Evolutionary conservation across 805 yeast species (phyloP), one percentile per base, ranked within the genome.

Genomic region (Candida awuae): DNA sequence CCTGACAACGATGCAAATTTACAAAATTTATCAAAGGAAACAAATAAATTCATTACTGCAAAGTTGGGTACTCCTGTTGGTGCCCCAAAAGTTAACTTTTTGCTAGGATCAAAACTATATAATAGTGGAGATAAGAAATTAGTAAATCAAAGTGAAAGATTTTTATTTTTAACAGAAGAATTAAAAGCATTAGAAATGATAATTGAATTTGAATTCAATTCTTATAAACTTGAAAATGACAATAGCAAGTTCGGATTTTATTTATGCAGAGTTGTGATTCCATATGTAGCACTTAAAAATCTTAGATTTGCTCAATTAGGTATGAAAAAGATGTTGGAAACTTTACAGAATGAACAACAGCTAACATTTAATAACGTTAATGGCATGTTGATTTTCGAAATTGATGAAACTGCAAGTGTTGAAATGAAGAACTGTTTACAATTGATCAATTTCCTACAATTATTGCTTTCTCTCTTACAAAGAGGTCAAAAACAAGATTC

Each of bases 41-140:
- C 78, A 38, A 66, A 76, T 36, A 70, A 70, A 38, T 90, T 95
- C 87, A 68, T 88, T 0, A 59, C 61, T 32, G 68, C 68, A 44
- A 61, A 56, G 38, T 66, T 75, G 4, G 66, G 64, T 0, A 64
- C 62, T 38, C 71, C 71, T 39, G 71, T 73, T 45, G 96, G 95
- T 4, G 95, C 86, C 53, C 71, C 81, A 6, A 77, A 75, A 32
- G 64, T 92, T 40, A 86, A 85, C 54, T 79, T 79, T 48, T 68
- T 80, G 9, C 68, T 86, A 43, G 96, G 95, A 3, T 59, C 68
- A 26, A 77, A 84, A 54, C 65, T 85, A 35, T 60, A 76, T 37
- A 52, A 52, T 32, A 54, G 59, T 42, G 62, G 54, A 5, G 41
- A 46, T 18, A 44, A 45, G 4, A 59, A 52, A 8, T 39, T 37